Evolutionary conservation across 2,329 filamentous ascomycete species (phyloP), one percentile per base, ranked within the genome.

Genomic region (Calonectria crousiana): DNA sequence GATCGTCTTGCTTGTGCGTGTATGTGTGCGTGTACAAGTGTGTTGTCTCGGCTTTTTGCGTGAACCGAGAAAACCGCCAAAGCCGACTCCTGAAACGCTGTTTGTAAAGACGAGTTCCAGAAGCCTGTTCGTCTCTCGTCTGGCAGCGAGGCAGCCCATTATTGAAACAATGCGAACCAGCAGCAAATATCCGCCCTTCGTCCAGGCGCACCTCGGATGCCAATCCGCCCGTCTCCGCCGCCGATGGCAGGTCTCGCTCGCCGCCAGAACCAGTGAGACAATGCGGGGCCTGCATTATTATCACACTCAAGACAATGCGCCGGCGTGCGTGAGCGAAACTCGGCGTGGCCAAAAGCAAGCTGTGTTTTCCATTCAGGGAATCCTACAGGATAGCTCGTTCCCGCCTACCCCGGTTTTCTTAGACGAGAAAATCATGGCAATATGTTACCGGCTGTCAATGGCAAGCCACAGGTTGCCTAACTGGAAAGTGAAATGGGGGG

Each of bases 261-360:
- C 47, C 72, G 74, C 74, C 18, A 67, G 74, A 60, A 41, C 18
- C 64, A 41, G 67, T 32, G 38, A 78, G 69, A 77, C 73, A 74
- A 67, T 71, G 73, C 66, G 71, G 72, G 64, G 78, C 73, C 67
- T 77, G 66, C 75, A 64, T 74, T 28, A 23, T 47, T 64, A 71
- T 64, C 36, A 71, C 62, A 56, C 66, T 65, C 58, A 58, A 78
- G 67, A 79, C 78, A 77, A 68, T 67, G 62, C 69, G 56, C 44
- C 64, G 52, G 36, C 44, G 69, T 62, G 53, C 28, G 41, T 58
- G 72, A 65, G 47, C 51, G 71, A 60, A 72, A 53, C 34, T 69
- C 67, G 49, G 44, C 58, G 76, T 64, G 53, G 36, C 8, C 58
- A 69, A 66, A 73, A 74, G 62, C 30, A 74, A 74, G 44, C 56